A percentile compares a stretch with the other conserved stretches of the same genome.
Conservation (phyloP, 2,329 filamentous ascomycete species). For the Diaporthe sp. region DNA sequence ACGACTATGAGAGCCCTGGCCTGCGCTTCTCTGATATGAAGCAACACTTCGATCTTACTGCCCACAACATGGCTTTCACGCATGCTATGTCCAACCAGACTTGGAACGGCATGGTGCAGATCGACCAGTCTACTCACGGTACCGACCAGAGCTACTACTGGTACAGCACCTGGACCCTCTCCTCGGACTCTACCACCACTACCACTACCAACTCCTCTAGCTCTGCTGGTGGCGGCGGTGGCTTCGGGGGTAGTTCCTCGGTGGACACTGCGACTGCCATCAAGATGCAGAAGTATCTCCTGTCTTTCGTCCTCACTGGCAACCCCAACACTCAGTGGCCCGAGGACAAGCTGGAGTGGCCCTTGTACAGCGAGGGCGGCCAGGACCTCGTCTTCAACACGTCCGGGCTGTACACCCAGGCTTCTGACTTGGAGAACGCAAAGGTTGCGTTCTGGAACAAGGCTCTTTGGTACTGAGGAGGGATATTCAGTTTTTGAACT, state of each 20-base stretch:
- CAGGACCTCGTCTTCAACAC: conserved; percentile 49
- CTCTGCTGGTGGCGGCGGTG: conserved; percentile 38
- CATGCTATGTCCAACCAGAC: conserved; percentile 51
- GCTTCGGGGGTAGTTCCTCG: conserved; percentile 42
- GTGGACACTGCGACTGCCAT: conserved; percentile 45
- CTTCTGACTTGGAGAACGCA: conserved; percentile 47
- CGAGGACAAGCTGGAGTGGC: conserved; percentile 51
- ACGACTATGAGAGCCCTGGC: conserved; percentile 50
- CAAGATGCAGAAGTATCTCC: conserved; percentile 48
- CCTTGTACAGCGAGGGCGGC: conserved; percentile 45
- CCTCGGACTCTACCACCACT: conserved; percentile 35
- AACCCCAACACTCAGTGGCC: conserved; percentile 49
- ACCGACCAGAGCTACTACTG: conserved; percentile 53
- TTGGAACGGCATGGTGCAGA: conserved; percentile 51
- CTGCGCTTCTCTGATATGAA: conserved; percentile 52
- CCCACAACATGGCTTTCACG: conserved; percentile 50
- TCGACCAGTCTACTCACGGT: conserved; percentile 49
- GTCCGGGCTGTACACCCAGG: conserved; percentile 45
- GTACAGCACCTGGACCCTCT: conserved; percentile 45
- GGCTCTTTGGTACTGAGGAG: conserved; percentile 48
- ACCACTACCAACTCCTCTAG: conserved; percentile 35
- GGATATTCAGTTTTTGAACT: background rate
- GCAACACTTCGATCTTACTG: conserved; percentile 50
- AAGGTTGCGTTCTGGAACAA: conserved; percentile 51
- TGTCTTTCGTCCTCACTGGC: conserved; percentile 47